Evolutionary conservation across 257 asterid species (phyloP), one percentile per base, ranked within the genome.

Genomic region (Dorcoceras hygrometricum): DNA sequence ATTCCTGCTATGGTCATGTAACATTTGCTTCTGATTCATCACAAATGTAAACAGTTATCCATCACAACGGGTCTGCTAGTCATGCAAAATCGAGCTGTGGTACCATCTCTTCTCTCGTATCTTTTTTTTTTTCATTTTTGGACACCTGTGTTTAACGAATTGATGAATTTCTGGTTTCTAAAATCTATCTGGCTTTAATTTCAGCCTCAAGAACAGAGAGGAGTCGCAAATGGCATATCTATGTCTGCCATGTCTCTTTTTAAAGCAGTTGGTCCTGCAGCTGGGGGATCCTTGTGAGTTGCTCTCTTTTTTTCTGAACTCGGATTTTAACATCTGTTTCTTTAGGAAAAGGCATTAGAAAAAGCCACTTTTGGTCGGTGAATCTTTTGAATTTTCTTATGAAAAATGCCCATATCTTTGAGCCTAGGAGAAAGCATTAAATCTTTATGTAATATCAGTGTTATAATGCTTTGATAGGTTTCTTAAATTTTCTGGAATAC

Each of bases 241-340:
- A 91, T 91, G 95, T 73, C 96, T 5, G 82, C 83, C 36, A 91
- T 91, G 97, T 91, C 97, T 16, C 78, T 88, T n/a, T 84, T 81
- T 34, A 91, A 88, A 82, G 84, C 93, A 24, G 57, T 79, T 1
- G 97, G 96, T 50, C 97, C 96, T 31, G 96, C 95, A 12, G 89
- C 77, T n/a, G 97, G 91, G 19, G 97, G 97, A 66, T 77, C 86
- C 68, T 7, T 88, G 97, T 91, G 75, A 84, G 97, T 83, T 60
- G 9, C 78, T 28, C 75, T 67, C 56, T 12, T 43, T 68, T 70
- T n/a, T 5, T 59, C 4, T 27, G 11, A 34, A 60, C 66, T 29
- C 12, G 22, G 34, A n/a, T 23, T 39, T 23, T 12, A 6, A 6
- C 55, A 34, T 50, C 23, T 23, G 3, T 43, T 8, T 14, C 14